A percentile compares a stretch with the other conserved stretches of the same genome.
Evolutionary conservation across 108 stramenopile species (phyloP).

Genomic region (Heterococcus sp.): DNA sequence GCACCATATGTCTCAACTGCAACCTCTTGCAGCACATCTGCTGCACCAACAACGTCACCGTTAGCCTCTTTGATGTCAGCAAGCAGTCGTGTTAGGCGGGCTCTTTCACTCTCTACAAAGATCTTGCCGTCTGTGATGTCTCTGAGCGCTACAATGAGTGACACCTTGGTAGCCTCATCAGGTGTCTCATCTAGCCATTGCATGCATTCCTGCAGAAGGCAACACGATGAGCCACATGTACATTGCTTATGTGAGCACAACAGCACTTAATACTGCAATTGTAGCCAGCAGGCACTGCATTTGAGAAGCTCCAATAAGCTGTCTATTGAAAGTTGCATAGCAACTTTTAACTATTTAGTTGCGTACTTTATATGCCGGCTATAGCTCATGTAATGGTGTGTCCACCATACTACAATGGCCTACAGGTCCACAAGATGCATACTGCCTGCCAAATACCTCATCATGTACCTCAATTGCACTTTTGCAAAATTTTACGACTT

Average conservation of each 20-base stretch:
- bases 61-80: constrained; percentile 70
- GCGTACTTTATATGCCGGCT: too few species aligned
- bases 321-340: too few species aligned
- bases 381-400: too few species aligned
- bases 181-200: constrained; percentile 51
- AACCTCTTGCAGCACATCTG: constrained; percentile 89
- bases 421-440: too few species aligned
- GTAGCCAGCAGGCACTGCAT: too few species aligned
- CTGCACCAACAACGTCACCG: constrained; percentile 77
- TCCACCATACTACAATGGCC: too few species aligned
- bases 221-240: neutral
- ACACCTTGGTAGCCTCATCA: constrained; percentile 54
- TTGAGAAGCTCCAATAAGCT: too few species aligned
- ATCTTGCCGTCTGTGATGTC: constrained; percentile 94
- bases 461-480: too few species aligned
- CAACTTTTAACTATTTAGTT: too few species aligned
- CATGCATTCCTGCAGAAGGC: constrained; percentile 7
- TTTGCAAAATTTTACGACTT: neutral
- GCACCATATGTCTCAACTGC: constrained; percentile 98
- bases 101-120: constrained; percentile 92
- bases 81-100: constrained; percentile 76
- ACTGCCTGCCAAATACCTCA: too few species aligned
- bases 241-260: neutral
- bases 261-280: too few species aligned
- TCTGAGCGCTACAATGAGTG: constrained; percentile 77